Percentiles rank a stretch among this genome's conserved stretches.
Evolutionary conservation across 306 rosid genomes (phyloP).

Genomic region (Pterocarpus macrocarpus): DNA sequence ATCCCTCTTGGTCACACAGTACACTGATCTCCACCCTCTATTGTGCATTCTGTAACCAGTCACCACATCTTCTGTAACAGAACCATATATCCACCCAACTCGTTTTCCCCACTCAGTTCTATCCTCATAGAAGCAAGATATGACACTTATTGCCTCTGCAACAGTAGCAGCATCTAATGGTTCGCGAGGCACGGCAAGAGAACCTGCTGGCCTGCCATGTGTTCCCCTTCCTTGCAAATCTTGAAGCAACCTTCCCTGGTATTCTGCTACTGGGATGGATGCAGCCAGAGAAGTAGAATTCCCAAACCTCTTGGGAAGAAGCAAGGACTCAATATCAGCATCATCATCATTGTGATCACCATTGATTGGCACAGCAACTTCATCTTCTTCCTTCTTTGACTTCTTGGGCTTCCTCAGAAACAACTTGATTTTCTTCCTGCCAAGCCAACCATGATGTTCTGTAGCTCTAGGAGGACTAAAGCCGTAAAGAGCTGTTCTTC

Average conservation of each 20-base stretch:
- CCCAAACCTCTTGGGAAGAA: conserved; percentile 82
- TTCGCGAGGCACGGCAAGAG: conserved; percentile 83
- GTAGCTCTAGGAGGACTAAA: conserved; percentile 91
- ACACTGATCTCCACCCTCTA: conserved; percentile 89
- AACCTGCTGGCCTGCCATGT: conserved; percentile 82
- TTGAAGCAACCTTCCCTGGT: conserved; percentile 83
- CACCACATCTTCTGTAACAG: conserved; percentile 92
- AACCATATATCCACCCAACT: conserved; percentile 95
- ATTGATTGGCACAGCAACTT: conserved; percentile 60
- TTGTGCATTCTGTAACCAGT: conserved; percentile 93
- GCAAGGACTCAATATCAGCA: conserved; percentile 83
- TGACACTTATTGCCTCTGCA: conserved; percentile 85
- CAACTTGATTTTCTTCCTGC: conserved; percentile 70
- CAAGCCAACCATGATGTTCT: conserved; percentile 85
- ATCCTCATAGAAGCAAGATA: conserved; percentile 89
- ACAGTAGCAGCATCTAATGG: conserved; percentile 87
- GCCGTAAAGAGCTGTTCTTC: conserved; percentile 88
- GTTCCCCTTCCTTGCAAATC: conserved; percentile 67
- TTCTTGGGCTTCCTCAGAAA: conserved; percentile 62
- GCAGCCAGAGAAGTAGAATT: conserved; percentile 75
- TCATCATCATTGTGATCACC: conserved; percentile 63
- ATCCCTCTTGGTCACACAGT: conserved; percentile 84
- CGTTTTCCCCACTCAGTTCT: conserved; percentile 91
- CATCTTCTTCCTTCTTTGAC: conserved; percentile 72
- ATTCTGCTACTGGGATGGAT: conserved; percentile 86